These are phyloP conservation scores for Elongisporangium senticosum DNA, from an alignment of 352 stramenopile genomes.

Conservation along the genomic window DNA sequence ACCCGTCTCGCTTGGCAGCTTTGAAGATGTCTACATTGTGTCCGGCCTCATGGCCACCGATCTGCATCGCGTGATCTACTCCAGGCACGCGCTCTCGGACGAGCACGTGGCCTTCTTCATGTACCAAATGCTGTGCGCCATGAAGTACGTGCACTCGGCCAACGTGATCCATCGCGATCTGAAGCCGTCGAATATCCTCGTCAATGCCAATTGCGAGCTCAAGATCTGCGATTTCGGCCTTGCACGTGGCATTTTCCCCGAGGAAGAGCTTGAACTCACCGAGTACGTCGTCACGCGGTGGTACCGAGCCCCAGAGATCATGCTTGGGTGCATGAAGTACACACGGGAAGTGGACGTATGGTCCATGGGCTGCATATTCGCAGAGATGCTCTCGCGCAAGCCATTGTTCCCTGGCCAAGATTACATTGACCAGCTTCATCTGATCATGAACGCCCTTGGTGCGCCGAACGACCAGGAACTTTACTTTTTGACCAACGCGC, in stretches of 20 bases:
- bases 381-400: slow-evolving; percentile 96
- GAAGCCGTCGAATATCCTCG: slow-evolving; percentile 97
- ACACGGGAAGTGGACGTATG: slow-evolving; percentile 89
- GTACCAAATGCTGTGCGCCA: slow-evolving; percentile 88
- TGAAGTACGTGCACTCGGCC: slow-evolving; percentile 92
- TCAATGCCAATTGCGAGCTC: slow-evolving; percentile 90
- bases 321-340: slow-evolving; percentile 86
- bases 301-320: slow-evolving; percentile 86
- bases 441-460: slow-evolving; percentile 97
- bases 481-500: slow-evolving; percentile 95
- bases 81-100: slow-evolving; percentile 72
- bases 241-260: slow-evolving; percentile 72
- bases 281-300: slow-evolving; percentile 72
- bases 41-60: slow-evolving; percentile 90
- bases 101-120: slow-evolving; percentile 89
- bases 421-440: slow-evolving; percentile 93
- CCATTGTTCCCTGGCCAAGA: slow-evolving; percentile 96
- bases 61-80: slow-evolving; percentile 89
- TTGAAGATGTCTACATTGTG: slow-evolving; percentile 89
- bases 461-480: slow-evolving; percentile 92
- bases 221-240: slow-evolving; percentile 90
- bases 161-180: slow-evolving; percentile 96
- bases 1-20: slow-evolving; percentile 57
- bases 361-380: slow-evolving; percentile 99
- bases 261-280: slow-evolving; percentile 68